A percentile compares a stretch with the other conserved stretches of the same genome.
Conservation (phyloP, 805 yeast species). For the Candida sanyiensis region DNA sequence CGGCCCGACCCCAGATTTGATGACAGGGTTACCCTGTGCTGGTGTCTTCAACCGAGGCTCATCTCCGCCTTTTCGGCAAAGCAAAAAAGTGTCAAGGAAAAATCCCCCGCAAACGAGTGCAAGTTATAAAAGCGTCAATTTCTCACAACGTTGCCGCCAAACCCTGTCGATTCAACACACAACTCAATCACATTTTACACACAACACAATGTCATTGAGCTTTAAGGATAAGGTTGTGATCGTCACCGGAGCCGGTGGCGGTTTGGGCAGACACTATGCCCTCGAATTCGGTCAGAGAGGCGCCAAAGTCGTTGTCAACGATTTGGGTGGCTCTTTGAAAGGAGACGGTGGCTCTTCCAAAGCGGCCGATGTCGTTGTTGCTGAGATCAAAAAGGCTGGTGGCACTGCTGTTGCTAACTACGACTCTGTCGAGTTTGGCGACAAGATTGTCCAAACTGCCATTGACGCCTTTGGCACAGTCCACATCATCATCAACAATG, state of each 20-base stretch:
- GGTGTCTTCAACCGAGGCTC: constrained; percentile 1
- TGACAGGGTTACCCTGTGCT: too few relatives aligned
- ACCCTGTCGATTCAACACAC: too few relatives aligned
- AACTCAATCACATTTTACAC: background rate
- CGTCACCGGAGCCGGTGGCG: constrained; percentile 97
- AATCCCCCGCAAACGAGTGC: background rate
- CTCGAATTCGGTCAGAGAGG: constrained; percentile 84
- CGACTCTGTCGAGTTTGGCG: constrained; percentile 85
- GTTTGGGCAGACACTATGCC: constrained; percentile 86
- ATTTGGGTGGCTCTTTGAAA: constrained; percentile 76
- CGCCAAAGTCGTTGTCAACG: constrained; percentile 93
- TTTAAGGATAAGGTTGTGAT: constrained; percentile 85
- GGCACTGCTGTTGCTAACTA: constrained; percentile 92
- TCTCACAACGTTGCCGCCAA: too few relatives aligned
- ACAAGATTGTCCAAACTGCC: constrained; percentile 79
- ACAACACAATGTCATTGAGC: constrained; percentile 26
- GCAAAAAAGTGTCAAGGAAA: background rate
- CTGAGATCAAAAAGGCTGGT: constrained; percentile 69
- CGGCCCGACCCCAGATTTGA: too few relatives aligned
- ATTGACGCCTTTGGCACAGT: constrained; percentile 82
- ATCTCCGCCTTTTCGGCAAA: background rate
- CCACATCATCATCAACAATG: constrained; percentile 86
- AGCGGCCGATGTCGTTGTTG: constrained; percentile 86
- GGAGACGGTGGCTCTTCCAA: constrained; percentile 68
- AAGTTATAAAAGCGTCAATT: too few relatives aligned